Percentiles rank a stretch among this genome's conserved stretches.
Evolutionary conservation across 1,284 basidiomycete species (phyloP).

Genomic region (Coniferiporia sulphurascens): DNA sequence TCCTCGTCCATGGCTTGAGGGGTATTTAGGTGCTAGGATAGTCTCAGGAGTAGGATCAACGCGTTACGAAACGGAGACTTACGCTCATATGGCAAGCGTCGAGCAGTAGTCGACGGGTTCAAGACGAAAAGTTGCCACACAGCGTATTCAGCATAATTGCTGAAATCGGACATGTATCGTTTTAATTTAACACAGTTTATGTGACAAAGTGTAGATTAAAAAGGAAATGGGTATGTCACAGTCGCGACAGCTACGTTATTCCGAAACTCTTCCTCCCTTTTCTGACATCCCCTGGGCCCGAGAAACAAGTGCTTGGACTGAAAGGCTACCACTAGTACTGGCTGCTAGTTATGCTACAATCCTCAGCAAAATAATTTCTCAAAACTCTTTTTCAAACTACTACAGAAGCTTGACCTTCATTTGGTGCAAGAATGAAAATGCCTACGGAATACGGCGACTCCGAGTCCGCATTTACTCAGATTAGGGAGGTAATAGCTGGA

Average conservation of each 20-base stretch:
- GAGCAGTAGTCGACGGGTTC: not conserved
- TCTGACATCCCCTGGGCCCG: no score
- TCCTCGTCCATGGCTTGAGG: constrained; percentile 56
- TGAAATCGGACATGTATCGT: not conserved
- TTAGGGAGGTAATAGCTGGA: constrained; percentile 43
- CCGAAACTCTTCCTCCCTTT: no score
- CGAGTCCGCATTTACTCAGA: constrained; percentile 29
- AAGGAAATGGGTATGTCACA: no score
- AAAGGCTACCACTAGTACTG: no score
- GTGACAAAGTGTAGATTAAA: not conserved
- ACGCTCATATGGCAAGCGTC: constrained; percentile 2
- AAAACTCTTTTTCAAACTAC: not conserved
- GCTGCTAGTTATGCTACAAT: no score
- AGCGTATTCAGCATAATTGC: not conserved
- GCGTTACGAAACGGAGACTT: not conserved
- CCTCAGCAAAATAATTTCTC: not conserved
- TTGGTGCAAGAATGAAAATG: not conserved
- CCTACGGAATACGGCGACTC: constrained; percentile 24
- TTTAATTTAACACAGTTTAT: not conserved
- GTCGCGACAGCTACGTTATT: no score
- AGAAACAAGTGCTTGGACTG: no score
- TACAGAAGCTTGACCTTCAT: not conserved
- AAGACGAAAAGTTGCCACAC: constrained; percentile 4
- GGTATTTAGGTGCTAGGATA: constrained; percentile 6
- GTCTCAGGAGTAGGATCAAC: not conserved